Evolutionary conservation across 2,329 filamentous ascomycete species (phyloP), one percentile per base, ranked within the genome.

Genomic region (Fusarium sp.): DNA sequence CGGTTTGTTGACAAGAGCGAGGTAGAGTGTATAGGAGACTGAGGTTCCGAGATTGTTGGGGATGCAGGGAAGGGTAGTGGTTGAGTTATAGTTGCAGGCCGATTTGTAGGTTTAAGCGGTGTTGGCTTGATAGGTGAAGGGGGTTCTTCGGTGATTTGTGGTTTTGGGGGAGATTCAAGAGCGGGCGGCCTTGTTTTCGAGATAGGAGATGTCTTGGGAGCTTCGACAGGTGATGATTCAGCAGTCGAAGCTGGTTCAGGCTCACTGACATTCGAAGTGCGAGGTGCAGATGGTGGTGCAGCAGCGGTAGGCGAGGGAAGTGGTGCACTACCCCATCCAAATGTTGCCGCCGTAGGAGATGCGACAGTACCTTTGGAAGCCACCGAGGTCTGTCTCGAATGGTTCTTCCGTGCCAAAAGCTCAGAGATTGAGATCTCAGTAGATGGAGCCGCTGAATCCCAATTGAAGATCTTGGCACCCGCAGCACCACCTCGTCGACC

Each of bases 401-500:
- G 73, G 25, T 73, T 75, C 63, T 72, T 77, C n/a, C 68, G 73
- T 10, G 71, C 72, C 16, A 82, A 63, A 8, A 82, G 66, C 63
- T 80, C 78, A 5, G 76, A 76, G n/a, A 90, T 83, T 11, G 76
- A 76, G 22, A 90, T 82, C 11, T 85, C 82, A 3, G 89, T 80
- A 12, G 84, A 82, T 30, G 85, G 82, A 0, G 84, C 83, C 20
- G 83, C 81, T 16, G 84, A 85, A 68, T 90, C 86, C 89, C 89
- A 91, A 30, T 89, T 87, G 77, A 91, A 91, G 70, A 87, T 83
- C 61, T 82, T 84, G 8, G 81, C 82, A 42, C 83, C 85, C 20
- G 83, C 81, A 20, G 77, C 77, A 2, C 78, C 80, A 1, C 75
- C 74, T 18, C 82, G 79, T 49, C 81, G 78, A 1, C 82, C 80